phyloP scores from a whole-genome alignment of 179 eudicot species.

The Beta corolliflora region DNA sequence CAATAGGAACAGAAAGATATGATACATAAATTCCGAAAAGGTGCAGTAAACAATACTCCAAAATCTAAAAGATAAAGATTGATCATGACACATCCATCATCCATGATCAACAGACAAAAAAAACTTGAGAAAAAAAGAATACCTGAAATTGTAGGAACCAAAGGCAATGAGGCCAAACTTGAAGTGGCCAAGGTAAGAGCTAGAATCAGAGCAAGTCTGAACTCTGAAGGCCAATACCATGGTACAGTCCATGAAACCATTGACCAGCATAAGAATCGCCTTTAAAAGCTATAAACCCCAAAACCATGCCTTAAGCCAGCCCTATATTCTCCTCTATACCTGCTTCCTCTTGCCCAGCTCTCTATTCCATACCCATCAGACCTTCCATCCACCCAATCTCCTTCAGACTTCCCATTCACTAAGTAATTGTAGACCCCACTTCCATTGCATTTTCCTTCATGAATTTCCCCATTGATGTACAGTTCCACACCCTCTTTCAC shows the following conservation, averaged over 20 bases:
- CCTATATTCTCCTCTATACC: conserved; percentile 76
- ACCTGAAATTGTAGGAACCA: conserved; percentile 94
- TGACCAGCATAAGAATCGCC: conserved; percentile 84
- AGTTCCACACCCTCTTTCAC: conserved; percentile 63
- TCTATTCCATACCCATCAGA: conserved; percentile 91
- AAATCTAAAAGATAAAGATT: no score
- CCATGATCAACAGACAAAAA: no score
- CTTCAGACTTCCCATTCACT: conserved; percentile 79
- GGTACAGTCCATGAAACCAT: conserved; percentile 88
- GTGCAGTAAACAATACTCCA: no score
- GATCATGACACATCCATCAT: no score
- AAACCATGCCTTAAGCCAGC: conserved; percentile 74
- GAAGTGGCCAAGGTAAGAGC: conserved; percentile 74
- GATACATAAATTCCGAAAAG: no score
- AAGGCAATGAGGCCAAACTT: conserved; percentile 80
- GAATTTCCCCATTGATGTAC: conserved; percentile 81
- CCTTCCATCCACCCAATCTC: conserved; percentile 86
- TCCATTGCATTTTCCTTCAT: conserved; percentile 72
- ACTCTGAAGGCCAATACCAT: conserved; percentile 57
- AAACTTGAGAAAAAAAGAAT: neutral
- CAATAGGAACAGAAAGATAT: no score
- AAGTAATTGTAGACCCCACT: conserved; percentile 81
- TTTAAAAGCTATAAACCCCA: conserved; percentile 76
- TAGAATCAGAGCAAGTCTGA: conserved; percentile 80
- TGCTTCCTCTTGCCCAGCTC: conserved; percentile 84